These are phyloP conservation scores for Dictyostelium capitatum DNA, from an alignment of 78 protist genomes.

Conservation along the genomic window DNA sequence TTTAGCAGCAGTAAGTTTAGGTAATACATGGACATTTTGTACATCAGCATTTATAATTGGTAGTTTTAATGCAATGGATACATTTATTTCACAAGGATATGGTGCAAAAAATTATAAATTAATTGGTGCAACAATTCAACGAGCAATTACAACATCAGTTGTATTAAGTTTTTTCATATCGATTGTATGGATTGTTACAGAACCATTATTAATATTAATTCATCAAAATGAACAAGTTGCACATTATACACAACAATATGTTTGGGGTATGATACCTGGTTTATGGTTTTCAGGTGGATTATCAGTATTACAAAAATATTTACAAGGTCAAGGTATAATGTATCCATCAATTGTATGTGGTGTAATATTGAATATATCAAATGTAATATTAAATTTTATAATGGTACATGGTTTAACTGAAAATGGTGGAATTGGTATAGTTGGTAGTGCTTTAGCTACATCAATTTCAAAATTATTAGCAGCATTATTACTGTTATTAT, in stretches of 20 bases:
- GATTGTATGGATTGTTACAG: conserved; percentile 46
- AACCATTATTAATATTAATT: conserved; percentile 37
- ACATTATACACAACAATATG: conserved; percentile 18
- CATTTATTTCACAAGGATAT: conserved; percentile 45
- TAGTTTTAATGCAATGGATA: conserved; percentile 69
- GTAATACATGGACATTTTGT: conserved; percentile 50
- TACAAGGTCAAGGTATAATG: conserved; percentile 75
- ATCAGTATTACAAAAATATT: conserved; percentile 56
- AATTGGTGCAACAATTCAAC: conserved; percentile 62
- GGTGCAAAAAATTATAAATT: conserved; percentile 71
- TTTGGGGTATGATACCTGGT: conserved; percentile 66
- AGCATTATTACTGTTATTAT: background rate
- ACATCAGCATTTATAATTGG: conserved; percentile 57
- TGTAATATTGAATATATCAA: conserved; percentile 49
- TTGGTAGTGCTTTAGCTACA: conserved; percentile 62
- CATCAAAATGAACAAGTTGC: conserved; percentile 55
- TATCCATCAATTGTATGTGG: conserved; percentile 60
- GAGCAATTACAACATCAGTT: background rate
- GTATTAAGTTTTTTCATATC: conserved; percentile 29
- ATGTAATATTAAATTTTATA: conserved; percentile 52
- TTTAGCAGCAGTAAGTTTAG: conserved; percentile 56
- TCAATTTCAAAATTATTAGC: conserved; percentile 33
- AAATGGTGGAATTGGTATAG: conserved; percentile 43
- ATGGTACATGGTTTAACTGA: conserved; percentile 63
- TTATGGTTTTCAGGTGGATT: conserved; percentile 37